phyloP scores from a whole-genome alignment of 371 early-diverging fungal genomes.

The Smittium mucronatum region DNA sequence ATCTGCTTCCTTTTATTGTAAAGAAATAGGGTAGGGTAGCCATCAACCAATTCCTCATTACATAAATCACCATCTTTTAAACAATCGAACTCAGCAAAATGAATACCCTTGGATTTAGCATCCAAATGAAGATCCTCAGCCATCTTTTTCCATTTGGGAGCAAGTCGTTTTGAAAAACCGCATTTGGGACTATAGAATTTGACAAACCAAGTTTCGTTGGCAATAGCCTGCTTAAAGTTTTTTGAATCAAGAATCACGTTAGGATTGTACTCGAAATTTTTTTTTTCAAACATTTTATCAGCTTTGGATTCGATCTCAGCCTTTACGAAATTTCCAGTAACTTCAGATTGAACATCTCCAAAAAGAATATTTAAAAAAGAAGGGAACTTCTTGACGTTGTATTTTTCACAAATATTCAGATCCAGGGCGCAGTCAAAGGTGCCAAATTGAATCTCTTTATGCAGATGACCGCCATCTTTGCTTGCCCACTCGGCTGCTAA shows the following conservation, averaged over 20 bases:
- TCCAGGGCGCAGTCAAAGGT: neutral
- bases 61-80: conserved; percentile 49
- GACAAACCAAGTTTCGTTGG: conserved; percentile 26
- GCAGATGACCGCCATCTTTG: neutral
- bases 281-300: neutral
- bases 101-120: conserved; percentile 34
- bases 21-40: conserved; percentile 51
- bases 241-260: conserved; percentile 22
- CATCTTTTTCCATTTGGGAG: conserved; percentile 27
- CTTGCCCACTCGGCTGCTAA: neutral
- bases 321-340: no score
- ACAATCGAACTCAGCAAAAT: conserved; percentile 68
- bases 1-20: conserved; percentile 44
- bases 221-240: conserved; percentile 21
- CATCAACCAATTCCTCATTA: conserved; percentile 38
- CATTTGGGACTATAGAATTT: conserved; percentile 30
- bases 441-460: neutral
- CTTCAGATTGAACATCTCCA: neutral
- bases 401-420: neutral
- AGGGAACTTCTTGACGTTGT: neutral
- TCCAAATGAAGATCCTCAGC: conserved; percentile 22
- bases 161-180: conserved; percentile 25
- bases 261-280: neutral
- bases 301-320: neutral
- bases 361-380: neutral